These are phyloP conservation scores for Gnaphalium uliginosum DNA, from an alignment of 129 eudicot genomes.

Conservation along the genomic window DNA sequence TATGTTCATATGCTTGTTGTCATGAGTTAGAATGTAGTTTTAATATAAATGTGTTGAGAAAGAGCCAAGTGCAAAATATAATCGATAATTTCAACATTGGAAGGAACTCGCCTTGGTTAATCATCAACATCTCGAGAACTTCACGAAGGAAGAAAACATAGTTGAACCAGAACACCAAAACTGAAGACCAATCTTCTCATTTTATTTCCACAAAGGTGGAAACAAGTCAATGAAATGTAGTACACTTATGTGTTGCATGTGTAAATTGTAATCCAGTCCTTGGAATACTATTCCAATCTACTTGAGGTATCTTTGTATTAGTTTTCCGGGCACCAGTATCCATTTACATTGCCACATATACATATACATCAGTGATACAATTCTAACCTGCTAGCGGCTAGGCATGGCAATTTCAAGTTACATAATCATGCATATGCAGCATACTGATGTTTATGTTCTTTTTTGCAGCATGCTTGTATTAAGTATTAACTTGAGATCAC, in stretches of 20 bases:
- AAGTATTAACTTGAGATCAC: background rate
- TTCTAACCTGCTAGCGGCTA: background rate
- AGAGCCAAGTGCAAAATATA: background rate
- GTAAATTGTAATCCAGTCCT: background rate
- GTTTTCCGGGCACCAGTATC: background rate
- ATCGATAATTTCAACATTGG: background rate
- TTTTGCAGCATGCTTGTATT: constrained; percentile 9
- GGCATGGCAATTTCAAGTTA: background rate
- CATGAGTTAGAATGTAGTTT: background rate
- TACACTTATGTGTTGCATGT: background rate
- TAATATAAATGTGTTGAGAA: background rate
- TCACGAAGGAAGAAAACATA: background rate
- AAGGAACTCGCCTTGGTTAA: background rate
- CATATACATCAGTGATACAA: constrained; percentile 4
- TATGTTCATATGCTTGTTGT: background rate
- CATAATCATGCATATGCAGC: constrained; percentile 6
- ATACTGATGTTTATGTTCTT: constrained; percentile 3
- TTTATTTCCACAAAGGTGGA: background rate
- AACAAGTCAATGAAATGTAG: background rate
- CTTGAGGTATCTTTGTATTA: background rate
- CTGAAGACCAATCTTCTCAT: background rate
- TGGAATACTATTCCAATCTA: constrained; percentile 1
- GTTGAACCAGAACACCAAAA: background rate
- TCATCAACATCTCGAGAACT: background rate
- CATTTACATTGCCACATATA: constrained; percentile 25